Evolutionary conservation across 129 eudicot genomes (phyloP).

Genomic region (Saposhnikovia divaricata): DNA sequence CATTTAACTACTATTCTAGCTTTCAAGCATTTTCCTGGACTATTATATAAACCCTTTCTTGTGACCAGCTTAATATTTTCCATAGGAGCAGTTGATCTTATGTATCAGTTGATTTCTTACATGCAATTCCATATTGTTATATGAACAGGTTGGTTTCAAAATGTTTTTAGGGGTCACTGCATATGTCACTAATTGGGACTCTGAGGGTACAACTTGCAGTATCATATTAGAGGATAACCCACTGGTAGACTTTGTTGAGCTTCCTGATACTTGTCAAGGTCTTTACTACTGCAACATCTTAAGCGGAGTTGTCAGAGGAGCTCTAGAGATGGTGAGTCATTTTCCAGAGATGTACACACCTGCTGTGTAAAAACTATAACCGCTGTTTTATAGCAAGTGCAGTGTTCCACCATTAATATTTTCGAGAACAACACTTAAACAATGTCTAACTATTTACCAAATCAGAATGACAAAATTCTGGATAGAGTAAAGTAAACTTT

Average conservation of each 20-base stretch:
- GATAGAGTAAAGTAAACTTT: background rate
- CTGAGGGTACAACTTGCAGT: slow-evolving; percentile 91
- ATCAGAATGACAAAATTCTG: background rate
- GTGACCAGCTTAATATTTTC: background rate
- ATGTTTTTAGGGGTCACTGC: slow-evolving; percentile 96
- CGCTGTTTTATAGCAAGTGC: background rate
- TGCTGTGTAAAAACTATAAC: background rate
- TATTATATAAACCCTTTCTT: background rate
- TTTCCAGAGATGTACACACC: background rate
- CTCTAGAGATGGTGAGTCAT: slow-evolving; percentile 85
- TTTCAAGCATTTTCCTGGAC: background rate
- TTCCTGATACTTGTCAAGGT: slow-evolving; percentile 98
- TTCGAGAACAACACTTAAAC: background rate
- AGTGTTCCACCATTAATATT: background rate
- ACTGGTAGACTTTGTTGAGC: slow-evolving; percentile 97
- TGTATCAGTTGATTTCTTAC: background rate
- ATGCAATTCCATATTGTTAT: background rate
- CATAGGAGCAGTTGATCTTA: background rate
- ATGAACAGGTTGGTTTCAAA: slow-evolving; percentile 85
- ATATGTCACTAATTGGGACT: slow-evolving; percentile 84
- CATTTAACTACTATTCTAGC: background rate
- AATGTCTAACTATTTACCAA: background rate
- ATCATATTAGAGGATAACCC: slow-evolving; percentile 93
- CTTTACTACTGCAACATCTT: slow-evolving; percentile 86
- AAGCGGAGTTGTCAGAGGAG: slow-evolving; percentile 96